Evolutionary conservation across 208 protist species (phyloP).

Genomic region (Dictyostelium gargantuum): DNA sequence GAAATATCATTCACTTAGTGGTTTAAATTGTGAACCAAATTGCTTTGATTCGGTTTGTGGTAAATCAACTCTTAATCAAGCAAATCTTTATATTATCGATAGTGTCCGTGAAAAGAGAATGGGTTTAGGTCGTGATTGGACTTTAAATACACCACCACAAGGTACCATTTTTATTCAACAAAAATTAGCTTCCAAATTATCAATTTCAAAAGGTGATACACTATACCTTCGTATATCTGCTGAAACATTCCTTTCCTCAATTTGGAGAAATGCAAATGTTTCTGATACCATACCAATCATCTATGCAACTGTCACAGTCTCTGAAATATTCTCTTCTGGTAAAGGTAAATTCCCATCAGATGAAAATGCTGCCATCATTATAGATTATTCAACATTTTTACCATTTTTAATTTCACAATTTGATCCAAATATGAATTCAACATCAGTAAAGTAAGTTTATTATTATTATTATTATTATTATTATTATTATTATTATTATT

Average conservation of each 20-base stretch:
- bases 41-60: constrained; percentile 8
- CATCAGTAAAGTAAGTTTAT: not conserved
- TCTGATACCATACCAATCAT: not conserved
- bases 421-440: not conserved
- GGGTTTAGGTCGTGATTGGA: constrained; percentile 59
- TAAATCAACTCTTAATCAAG: not conserved
- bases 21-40: not conserved
- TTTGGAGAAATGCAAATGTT: not conserved
- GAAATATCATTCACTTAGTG: not conserved
- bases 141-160: not conserved
- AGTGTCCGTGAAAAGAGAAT: constrained; percentile 37
- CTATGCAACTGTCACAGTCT: not conserved
- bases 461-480: not conserved
- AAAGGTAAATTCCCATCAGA: not conserved
- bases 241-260: not conserved
- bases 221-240: not conserved
- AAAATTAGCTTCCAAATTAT: not conserved
- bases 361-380: not conserved
- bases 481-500: not conserved
- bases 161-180: not conserved
- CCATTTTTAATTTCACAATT: constrained; percentile 19
- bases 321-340: not conserved
- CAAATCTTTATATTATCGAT: constrained; percentile 24
- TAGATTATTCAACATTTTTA: constrained; percentile 14
- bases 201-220: not conserved